Evolutionary conservation across 495 filamentous ascomycete genomes (phyloP), one percentile per base, ranked within the genome.

Genomic region (Aspergillus diversus): DNA sequence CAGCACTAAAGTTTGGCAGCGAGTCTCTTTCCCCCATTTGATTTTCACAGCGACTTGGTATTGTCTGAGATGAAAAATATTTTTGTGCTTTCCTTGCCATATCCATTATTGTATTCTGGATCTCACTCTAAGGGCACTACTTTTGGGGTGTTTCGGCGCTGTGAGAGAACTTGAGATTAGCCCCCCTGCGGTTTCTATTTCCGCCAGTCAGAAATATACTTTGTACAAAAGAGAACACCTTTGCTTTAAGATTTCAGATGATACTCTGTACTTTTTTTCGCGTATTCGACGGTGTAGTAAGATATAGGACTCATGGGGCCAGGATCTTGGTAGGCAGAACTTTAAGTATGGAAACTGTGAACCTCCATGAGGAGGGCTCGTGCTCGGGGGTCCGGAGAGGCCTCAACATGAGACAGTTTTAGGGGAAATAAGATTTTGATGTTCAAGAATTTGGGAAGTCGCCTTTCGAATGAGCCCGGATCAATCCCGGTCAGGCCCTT

Each of bases 361-460:
- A 63, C 51, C 60, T 57, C 33, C n/a, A 33, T 46, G 15, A 49
- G n/a, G 13, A 55, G 27, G 50, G 50, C 34, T 54, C 35, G 59
- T 61, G 59, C 59, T 61, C 51, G 2, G 13, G 12, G 13, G 15
- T 15, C 53, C 27, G 7, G 34, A 57, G 34, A 42, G 16, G 47
- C 27, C 33, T 17, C 32, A 34, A 51, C 60, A 63, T 63, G 60
- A 57, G 60, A 63, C 47, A 4, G 46, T 42, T 47, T 39, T 47
- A 57, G 15, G 17, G 5, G n/a, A 50, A 50, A 17, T 50, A 7
- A 50, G 47, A 27, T 9, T 50, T 17, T 27, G 47, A 50, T 50
- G 17, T 9, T 2, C 2, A 50, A 0, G n/a, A 11, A 43, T 15
- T 13, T 11, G n/a, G 39, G n/a, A 39, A 13, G 37, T 8, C 11